Evolutionary conservation across 495 filamentous ascomycete genomes (phyloP), one percentile per base, ranked within the genome.

Genomic region (Neurospora cerealis): DNA sequence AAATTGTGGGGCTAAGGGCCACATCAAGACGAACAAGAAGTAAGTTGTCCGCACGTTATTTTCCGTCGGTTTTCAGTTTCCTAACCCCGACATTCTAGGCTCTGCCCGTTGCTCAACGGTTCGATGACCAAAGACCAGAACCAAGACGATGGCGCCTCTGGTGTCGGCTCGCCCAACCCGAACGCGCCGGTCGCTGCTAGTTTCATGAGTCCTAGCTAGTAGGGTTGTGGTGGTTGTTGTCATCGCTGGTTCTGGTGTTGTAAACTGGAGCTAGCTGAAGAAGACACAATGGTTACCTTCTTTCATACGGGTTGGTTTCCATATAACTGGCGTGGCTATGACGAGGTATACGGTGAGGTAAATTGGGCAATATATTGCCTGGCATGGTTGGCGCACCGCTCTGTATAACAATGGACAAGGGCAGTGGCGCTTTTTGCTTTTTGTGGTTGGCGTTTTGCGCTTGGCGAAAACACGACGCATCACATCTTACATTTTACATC

Each of bases 1-100:
- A 36, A 98, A 97, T 81, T 99, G 96, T 78, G 95, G 95, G 40
- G 91, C 94, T 78, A 91, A 95, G 28, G 96, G 96, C 34, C 96
- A 99, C 78, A 99, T 99, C 87, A 97, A 97, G 83, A 98, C 95
- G n/a, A 98, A 98, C 85, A 96, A 97, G 86, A 98, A 95, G 92
- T 95, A 85, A 80, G 84, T 78, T 46, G 19, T 39, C 36, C 15
- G 44, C 38, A 69, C 41, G 10, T 37, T 41, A 5, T 48, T 37
- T 38, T 32, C 11, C 39, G 21, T 19, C 15, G 21, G 36, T 70
- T 60, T 70, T 66, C 13, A 40, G 17, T 32, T 69, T 78, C 83
- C 83, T 86, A 81, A 85, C 80, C 74, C 62, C 54, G 74, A 42
- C 19, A 24, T 19, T 21, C 72, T 84, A 93, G 93, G 79, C 91